Base-by-base conservation (phyloP, 306 rosid species). In the Lagenaria siceraria region DNA sequence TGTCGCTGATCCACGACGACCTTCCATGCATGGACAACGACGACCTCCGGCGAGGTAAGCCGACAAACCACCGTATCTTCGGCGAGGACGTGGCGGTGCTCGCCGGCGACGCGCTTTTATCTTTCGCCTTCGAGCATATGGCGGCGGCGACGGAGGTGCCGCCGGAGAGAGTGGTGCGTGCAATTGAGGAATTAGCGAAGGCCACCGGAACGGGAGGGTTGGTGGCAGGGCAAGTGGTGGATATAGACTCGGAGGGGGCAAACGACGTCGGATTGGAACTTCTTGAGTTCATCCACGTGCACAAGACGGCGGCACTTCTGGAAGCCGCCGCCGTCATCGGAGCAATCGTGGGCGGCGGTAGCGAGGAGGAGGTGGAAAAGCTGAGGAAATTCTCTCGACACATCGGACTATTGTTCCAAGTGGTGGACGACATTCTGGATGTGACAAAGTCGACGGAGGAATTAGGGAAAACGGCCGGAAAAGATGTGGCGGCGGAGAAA, bases 21-120 rank as follows among this genome's bases (percentile, higher is more conserved):
- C 48, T 89, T 2, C 90, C 90, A 1, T 87, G 93, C 65, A 89
- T 89, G 93, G 93, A 89, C 62, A 87, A 89, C 80, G 93, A 89
- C n/a, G 90, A 87, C 76, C 85, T 89, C 78, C 85, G 93, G 10
- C 87, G 90, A 2, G 93, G 93, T 11, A 87, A 82, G 21, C 90
- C 87, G 19, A 85, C 93, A 2, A 87, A 27, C 77, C 93, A 89
- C 82, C 87, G 85, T 68, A 77, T 79, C 0, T 89, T 83, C 33
- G 93, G 93, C 9, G 93, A 87, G 74, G 85, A 87, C 51, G 74
- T 89, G 2, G 93, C 93, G 0, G 75, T 89, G 21, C 85, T 89
- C 1, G 86, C 90, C 3, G 90, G 90, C 1, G 90, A 89, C 8
- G 93, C 93, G 1, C 82, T 89, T 1, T 79, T 89, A 0, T 65